A percentile compares a stretch with the other conserved stretches of the same genome.
Evolutionary conservation across 768 basidiomycete genomes (phyloP).

Genomic region (Mrakia hoshinonis): DNA sequence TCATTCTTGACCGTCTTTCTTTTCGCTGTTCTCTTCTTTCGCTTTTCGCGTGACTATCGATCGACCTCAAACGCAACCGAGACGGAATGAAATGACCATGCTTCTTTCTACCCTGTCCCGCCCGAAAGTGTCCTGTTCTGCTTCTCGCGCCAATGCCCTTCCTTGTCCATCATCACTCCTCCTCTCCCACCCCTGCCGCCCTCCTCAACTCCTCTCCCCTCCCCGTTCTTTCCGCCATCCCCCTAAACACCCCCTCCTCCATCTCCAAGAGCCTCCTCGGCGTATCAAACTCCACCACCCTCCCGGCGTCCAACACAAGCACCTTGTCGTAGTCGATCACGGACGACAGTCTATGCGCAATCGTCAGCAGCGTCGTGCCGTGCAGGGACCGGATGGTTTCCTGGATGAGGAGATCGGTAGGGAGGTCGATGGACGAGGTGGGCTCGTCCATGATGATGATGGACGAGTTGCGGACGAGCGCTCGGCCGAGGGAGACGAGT

Average conservation of each 20-base stretch:
- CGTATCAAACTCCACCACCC: background rate
- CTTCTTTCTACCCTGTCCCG: too few relatives aligned
- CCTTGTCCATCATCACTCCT: too few relatives aligned
- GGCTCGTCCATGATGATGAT: slow-evolving; percentile 25
- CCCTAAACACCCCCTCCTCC: background rate
- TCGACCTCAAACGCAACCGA: too few relatives aligned
- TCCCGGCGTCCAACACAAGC: background rate
- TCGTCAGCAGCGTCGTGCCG: slow-evolving; percentile 36
- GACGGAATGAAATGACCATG: too few relatives aligned
- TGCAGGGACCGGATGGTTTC: slow-evolving; percentile 34
- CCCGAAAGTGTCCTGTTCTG: too few relatives aligned
- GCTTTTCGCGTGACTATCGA: too few relatives aligned
- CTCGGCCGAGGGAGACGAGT: slow-evolving; percentile 36
- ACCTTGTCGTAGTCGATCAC: slow-evolving; percentile 42
- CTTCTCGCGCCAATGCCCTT: too few relatives aligned
- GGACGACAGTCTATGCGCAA: slow-evolving; percentile 35
- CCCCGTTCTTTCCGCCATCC: background rate
- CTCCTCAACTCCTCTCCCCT: background rate
- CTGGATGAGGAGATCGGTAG: slow-evolving; percentile 39
- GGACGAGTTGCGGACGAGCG: slow-evolving; percentile 25
- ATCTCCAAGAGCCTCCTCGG: background rate
- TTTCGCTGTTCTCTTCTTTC: background rate
- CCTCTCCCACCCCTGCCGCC: background rate
- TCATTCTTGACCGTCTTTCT: background rate
- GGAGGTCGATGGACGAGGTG: slow-evolving; percentile 31